These are phyloP conservation scores for Xylariomycetidae sp. DNA, from an alignment of 2,329 filamentous ascomycete genomes.

Conservation along the genomic window DNA sequence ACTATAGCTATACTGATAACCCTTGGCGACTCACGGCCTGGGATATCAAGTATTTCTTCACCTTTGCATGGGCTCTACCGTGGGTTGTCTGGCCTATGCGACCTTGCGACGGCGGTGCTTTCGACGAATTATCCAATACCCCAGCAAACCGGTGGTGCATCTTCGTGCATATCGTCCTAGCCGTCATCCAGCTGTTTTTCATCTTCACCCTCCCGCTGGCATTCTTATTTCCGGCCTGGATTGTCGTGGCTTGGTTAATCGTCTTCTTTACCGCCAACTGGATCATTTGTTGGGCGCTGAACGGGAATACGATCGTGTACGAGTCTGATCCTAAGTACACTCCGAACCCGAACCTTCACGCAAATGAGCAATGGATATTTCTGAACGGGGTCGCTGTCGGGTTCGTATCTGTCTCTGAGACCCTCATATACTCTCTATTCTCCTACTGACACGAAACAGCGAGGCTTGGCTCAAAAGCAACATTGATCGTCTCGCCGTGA, in stretches of 20 bases:
- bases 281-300: conserved; percentile 47
- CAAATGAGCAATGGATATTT: conserved; percentile 73
- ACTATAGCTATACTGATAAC: conserved; percentile 56
- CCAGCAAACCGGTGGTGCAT: conserved; percentile 53
- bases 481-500: conserved; percentile 65
- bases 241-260: conserved; percentile 32
- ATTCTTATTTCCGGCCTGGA: conserved; percentile 45
- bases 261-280: conserved; percentile 47
- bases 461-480: conserved; percentile 66
- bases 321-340: conserved; percentile 51
- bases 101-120: conserved; percentile 45
- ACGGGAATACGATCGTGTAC: conserved; percentile 46
- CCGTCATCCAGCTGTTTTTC: conserved; percentile 56
- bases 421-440: too few relatives aligned
- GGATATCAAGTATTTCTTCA: conserved; percentile 53
- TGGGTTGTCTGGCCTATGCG: conserved; percentile 56
- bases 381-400: conserved; percentile 67
- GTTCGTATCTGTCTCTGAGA: too few relatives aligned
- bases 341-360: conserved; percentile 42
- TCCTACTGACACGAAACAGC: conserved; percentile 24
- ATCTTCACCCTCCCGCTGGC: conserved; percentile 52
- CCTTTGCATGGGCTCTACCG: conserved; percentile 52
- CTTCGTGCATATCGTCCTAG: conserved; percentile 52
- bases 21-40: conserved; percentile 46
- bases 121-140: conserved; percentile 63